Base-by-base conservation (phyloP, 257 asterid genomes). In the Plantago ovata region DNA sequence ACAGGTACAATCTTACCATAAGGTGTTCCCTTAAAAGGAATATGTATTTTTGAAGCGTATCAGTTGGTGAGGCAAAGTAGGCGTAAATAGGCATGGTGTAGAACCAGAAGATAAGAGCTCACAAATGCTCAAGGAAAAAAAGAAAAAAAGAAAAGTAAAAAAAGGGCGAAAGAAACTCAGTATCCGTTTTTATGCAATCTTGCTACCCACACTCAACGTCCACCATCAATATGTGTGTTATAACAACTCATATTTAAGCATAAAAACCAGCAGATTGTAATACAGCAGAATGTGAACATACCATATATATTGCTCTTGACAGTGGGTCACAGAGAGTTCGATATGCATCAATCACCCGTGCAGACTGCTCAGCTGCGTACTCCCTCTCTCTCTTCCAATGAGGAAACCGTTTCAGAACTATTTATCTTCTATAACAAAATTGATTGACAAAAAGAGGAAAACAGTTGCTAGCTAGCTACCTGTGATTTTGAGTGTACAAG, bases 301-400 rank as follows among this genome's bases (percentile, higher is more conserved):
- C 96, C 55, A 85, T 72, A 66, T 93, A 93, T 69, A 71, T 77
- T 45, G 95, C 95, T 75, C 98, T 81, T 38, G 76, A 71, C 73
- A 93, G 67, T 3, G 93, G 94, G 52, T 89, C 85, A 38, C 83
- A 67, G 40, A 92, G 86, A 1, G 97, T 88, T 56, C 89, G 89
- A 70, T 85, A 88, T 40, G 98, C 95, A 72, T 84, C 90, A 22
- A 74, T 86, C 59, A 92, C 94, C 64, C 94, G 81, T 19, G 95
- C 94, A 66, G 98, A 92, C 68, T 92, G 98, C 71, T 82, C 91
- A 74, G 98, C 95, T 4, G 98, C 97, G 63, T 80, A 88, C 48
- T 84, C 95, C 71, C 81, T 84, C 77, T 92, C 98, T 74, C 75
- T 79, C 96, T 92, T 62, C 51, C 64, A 69, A 63, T 63, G 15